Evolutionary conservation across 495 filamentous ascomycete genomes (phyloP), one percentile per base, ranked within the genome.

Genomic region (Aspergillus funiculosus): DNA sequence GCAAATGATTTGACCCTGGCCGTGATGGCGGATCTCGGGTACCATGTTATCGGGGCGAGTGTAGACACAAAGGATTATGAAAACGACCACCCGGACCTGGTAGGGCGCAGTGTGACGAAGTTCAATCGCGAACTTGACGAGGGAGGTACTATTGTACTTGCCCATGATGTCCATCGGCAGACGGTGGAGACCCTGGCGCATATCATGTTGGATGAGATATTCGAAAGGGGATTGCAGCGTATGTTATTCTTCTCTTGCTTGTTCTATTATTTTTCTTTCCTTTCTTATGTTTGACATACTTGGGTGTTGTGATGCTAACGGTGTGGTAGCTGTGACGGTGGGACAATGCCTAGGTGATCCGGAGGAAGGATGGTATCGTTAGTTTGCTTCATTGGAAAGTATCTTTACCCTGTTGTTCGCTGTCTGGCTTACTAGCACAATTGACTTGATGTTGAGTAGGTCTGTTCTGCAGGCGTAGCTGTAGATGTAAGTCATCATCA

Each of bases 301-400:
- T 11, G 14, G 25, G 19, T 15, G 36, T 20, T 4, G 37, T n/a
- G 1, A 39, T 30, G n/a, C 48, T 52, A 40, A 59, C 27, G 21
- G 18, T 19, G 0, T 21, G 32, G 4, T 48, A 68, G 67, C 58
- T 40, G 85, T 88, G 20, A 85, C 86, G 24, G 75, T 87, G 14
- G 86, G 83, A 2, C 73, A 86, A 50, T 90, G 86, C 61, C 67
- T 91, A 15, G 82, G 78, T 5, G 85, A 89, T 52, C 72, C 81
- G 8, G 38, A 53, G 1, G 75, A 66, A 30, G 78, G 80, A 57
- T 91, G 86, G 86, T 91, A 81, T 46, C 50, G 32, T 31, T 52
- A 48, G 24, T 27, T 8, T 18, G 0, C 29, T 18, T n/a, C 32
- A 21, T 20, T 46, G 1, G 4, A 21, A 14, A 8, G 7, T 31